Evolutionary conservation across 495 filamentous ascomycete genomes (phyloP).

Genomic region (Penicillium antarcticum): DNA sequence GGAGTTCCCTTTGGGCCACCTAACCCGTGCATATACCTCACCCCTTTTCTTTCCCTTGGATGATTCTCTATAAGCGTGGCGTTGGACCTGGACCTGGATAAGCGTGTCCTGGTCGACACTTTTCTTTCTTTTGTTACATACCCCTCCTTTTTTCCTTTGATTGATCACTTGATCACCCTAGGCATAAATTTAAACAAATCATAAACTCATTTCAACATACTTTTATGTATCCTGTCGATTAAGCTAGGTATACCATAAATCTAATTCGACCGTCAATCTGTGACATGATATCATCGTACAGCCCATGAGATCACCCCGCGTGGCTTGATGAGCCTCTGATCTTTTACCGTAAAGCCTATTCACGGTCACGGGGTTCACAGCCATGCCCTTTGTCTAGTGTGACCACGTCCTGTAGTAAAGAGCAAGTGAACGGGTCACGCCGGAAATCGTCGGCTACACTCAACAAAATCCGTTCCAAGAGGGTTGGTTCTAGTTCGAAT

Average conservation of each 20-base stretch:
- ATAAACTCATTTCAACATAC: neutral
- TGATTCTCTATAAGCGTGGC: constrained; percentile 22
- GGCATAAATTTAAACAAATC: constrained; percentile 2
- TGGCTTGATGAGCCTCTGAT: neutral
- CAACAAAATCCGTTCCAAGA: too few relatives aligned
- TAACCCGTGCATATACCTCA: constrained; percentile 14
- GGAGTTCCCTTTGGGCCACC: neutral
- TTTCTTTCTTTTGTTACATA: constrained; percentile 17
- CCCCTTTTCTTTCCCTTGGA: constrained; percentile 6
- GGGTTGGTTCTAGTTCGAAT: too few relatives aligned
- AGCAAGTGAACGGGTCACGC: too few relatives aligned
- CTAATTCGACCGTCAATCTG: neutral
- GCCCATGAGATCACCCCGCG: neutral
- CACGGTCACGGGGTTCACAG: too few relatives aligned
- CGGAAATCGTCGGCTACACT: too few relatives aligned
- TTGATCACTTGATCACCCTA: neutral
- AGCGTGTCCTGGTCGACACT: constrained; percentile 17
- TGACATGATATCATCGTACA: neutral
- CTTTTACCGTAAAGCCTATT: neutral
- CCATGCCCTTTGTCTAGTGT: too few relatives aligned
- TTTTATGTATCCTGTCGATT: neutral
- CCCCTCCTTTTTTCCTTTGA: constrained; percentile 5
- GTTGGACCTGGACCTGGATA: constrained; percentile 20
- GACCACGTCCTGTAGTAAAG: too few relatives aligned
- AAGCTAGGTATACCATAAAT: neutral